A percentile compares a stretch with the other conserved stretches of the same genome.
These are phyloP conservation scores for Pyracantha coccinea DNA, from an alignment of 331 rosid species.

Conservation along the genomic window DNA sequence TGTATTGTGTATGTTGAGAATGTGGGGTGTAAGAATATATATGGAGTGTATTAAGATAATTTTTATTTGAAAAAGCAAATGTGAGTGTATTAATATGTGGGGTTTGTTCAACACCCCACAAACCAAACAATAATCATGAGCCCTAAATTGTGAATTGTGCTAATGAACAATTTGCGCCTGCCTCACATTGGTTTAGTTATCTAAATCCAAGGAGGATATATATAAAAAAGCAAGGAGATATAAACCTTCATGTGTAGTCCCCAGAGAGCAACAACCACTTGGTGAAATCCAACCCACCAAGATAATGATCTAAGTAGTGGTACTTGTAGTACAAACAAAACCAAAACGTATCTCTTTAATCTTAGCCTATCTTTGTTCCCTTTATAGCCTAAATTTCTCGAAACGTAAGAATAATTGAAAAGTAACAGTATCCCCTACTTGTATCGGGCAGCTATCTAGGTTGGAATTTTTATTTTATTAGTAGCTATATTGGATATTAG, in stretches of 20 bases:
- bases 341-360: slow-evolving; percentile 1
- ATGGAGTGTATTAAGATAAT: too few species aligned
- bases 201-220: neutral
- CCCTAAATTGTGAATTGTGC: neutral
- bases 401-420: too few species aligned
- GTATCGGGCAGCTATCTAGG: neutral
- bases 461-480: too few species aligned
- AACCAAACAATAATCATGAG: too few species aligned
- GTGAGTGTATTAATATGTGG: too few species aligned
- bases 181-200: neutral
- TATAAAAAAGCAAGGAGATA: neutral
- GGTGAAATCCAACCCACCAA: slow-evolving; percentile 47
- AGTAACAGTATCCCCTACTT: neutral
- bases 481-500: neutral
- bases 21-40: too few species aligned
- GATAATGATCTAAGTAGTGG: slow-evolving; percentile 34
- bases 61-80: too few species aligned
- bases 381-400: neutral
- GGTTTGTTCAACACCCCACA: too few species aligned
- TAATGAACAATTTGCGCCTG: neutral
- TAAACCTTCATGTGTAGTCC: neutral
- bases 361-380: slow-evolving; percentile 14
- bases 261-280: slow-evolving; percentile 8
- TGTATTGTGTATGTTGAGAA: too few species aligned
- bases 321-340: slow-evolving; percentile 19